Conservation (phyloP, 208 protist species). For the Wallacemonas rigidus region DNA sequence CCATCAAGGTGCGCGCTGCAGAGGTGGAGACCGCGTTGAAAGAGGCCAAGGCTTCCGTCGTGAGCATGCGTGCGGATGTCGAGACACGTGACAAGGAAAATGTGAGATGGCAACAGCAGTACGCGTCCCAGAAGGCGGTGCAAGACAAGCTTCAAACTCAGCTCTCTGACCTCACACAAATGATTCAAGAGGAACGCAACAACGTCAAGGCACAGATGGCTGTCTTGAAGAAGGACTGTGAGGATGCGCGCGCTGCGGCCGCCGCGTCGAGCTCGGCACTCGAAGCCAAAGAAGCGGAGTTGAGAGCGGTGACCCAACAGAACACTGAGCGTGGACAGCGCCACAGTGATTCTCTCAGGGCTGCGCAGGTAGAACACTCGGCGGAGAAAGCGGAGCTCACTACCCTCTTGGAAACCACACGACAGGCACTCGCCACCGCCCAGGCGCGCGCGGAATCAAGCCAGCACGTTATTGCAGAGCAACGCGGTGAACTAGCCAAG, state of each 20-base stretch:
- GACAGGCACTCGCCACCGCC: not conserved
- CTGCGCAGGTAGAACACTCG: not conserved
- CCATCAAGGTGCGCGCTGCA: conserved; percentile 8
- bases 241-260: not conserved
- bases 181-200: conserved; percentile 8
- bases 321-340: too few relatives aligned
- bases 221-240: not conserved
- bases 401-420: not conserved
- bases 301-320: too few relatives aligned
- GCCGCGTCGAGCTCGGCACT: not conserved
- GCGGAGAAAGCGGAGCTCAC: not conserved
- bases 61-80: not conserved
- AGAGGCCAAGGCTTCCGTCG: not conserved
- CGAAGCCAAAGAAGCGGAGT: too few relatives aligned
- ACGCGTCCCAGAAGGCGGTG: not conserved
- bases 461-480: not conserved
- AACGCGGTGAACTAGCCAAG: conserved; percentile 2
- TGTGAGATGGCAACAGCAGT: not conserved
- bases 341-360: too few relatives aligned
- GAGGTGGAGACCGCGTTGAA: not conserved
- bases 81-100: not conserved
- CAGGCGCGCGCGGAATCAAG: too few relatives aligned
- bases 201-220: not conserved
- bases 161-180: conserved; percentile 7
- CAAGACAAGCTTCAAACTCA: not conserved